Evolutionary conservation across 192 early-diverging fungal genomes (phyloP).

Genomic region (Linnemannia hyalina): DNA sequence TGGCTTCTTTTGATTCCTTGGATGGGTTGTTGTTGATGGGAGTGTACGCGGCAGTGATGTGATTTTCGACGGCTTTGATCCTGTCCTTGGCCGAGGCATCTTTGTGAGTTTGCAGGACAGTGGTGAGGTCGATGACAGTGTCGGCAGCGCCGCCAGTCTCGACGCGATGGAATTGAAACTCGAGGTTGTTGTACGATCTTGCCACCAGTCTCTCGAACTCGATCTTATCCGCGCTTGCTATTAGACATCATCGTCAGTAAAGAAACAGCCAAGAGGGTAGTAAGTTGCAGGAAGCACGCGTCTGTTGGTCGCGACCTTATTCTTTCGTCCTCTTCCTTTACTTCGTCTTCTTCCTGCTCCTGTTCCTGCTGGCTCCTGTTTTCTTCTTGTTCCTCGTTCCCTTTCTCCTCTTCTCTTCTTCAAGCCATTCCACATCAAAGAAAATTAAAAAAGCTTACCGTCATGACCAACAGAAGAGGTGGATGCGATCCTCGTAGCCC

Average conservation of each 20-base stretch:
- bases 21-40: background rate
- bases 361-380: too few species aligned
- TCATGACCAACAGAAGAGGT: background rate
- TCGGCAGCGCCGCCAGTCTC: background rate
- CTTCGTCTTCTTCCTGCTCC: too few species aligned
- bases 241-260: background rate
- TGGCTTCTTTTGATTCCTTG: constrained; percentile 49
- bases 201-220: constrained; percentile 40
- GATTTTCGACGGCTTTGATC: constrained; percentile 25
- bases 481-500: constrained; percentile 47
- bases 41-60: constrained; percentile 26
- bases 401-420: too few species aligned
- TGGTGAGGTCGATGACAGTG: constrained; percentile 22
- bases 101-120: constrained; percentile 28
- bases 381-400: too few species aligned
- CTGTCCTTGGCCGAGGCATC: constrained; percentile 23
- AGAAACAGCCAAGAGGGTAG: too few species aligned
- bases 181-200: constrained; percentile 42
- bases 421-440: background rate
- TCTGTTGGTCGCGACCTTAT: background rate
- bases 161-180: constrained; percentile 37
- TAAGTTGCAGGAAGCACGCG: background rate
- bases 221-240: constrained; percentile 40
- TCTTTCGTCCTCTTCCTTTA: too few species aligned
- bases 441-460: background rate